A percentile compares a stretch with the other conserved stretches of the same genome.
phyloP scores from a whole-genome alignment of 2,329 filamentous ascomycete species.

The Rhynchosporium agropyri region DNA sequence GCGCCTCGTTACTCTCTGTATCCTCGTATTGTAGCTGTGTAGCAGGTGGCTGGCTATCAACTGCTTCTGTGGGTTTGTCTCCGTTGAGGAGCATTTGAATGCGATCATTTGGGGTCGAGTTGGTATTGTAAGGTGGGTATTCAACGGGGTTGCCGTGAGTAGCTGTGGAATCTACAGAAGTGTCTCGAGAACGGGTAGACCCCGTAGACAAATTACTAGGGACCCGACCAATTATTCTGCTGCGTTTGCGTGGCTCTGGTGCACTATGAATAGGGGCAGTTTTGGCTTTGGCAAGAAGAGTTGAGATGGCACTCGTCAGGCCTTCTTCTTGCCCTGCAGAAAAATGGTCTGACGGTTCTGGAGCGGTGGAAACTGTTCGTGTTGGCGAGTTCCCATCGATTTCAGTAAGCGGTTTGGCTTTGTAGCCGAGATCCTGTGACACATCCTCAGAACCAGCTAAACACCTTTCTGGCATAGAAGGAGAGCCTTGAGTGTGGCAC shows the following conservation, averaged over 20 bases:
- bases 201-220: constrained; percentile 59
- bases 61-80: constrained; percentile 23
- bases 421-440: constrained; percentile 23
- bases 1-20: constrained; percentile 37
- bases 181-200: constrained; percentile 46
- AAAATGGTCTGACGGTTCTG: constrained; percentile 30
- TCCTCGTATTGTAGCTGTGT: constrained; percentile 43
- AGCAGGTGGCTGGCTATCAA: constrained; percentile 34
- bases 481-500: constrained; percentile 12
- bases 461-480: constrained; percentile 11
- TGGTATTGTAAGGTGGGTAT: constrained; percentile 28
- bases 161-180: constrained; percentile 47
- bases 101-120: constrained; percentile 29
- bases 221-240: constrained; percentile 57
- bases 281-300: constrained; percentile 41
- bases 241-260: constrained; percentile 38
- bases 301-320: constrained; percentile 37
- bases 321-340: constrained; percentile 30
- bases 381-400: constrained; percentile 40
- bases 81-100: constrained; percentile 36
- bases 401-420: constrained; percentile 40
- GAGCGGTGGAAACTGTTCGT: constrained; percentile 32
- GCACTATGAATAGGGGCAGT: constrained; percentile 25
- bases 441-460: constrained; percentile 21
- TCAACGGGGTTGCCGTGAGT: constrained; percentile 37